Evolutionary conservation across 1,284 basidiomycete species (phyloP).

Genomic region (Bjerkandera adusta): DNA sequence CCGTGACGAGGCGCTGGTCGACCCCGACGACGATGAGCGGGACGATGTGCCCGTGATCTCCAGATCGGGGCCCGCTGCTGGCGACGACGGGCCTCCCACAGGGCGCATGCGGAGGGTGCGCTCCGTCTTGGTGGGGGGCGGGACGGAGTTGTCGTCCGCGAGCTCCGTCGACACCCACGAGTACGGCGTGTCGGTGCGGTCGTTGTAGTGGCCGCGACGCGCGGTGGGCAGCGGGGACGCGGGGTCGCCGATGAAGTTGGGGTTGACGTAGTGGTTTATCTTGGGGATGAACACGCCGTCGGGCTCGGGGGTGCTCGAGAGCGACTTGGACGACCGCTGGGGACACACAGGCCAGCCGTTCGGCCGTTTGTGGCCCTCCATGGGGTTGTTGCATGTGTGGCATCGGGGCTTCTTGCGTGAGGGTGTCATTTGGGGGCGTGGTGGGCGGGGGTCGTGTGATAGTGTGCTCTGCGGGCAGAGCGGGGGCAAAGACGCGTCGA

Average conservation of each 20-base stretch:
- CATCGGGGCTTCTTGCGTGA: slow-evolving; percentile 28
- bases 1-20: slow-evolving; percentile 48
- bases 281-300: slow-evolving; percentile 4
- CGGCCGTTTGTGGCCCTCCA: slow-evolving; percentile 33
- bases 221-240: slow-evolving; percentile 6
- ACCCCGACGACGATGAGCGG: slow-evolving; percentile 65
- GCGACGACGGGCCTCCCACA: background rate
- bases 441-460: background rate
- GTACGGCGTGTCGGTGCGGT: slow-evolving; percentile 14
- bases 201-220: slow-evolving; percentile 1
- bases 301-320: too few species aligned
- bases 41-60: slow-evolving; percentile 2
- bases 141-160: slow-evolving; percentile 20
- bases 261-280: slow-evolving; percentile 19
- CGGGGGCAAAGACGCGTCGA: too few species aligned
- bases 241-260: slow-evolving; percentile 24
- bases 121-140: slow-evolving; percentile 11
- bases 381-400: slow-evolving; percentile 27
- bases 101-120: background rate
- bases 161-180: slow-evolving; percentile 28
- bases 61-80: background rate
- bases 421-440: slow-evolving; percentile 10
- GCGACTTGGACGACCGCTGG: slow-evolving; percentile 3
- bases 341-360: slow-evolving; percentile 28
- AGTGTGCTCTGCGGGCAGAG: background rate